Evolutionary conservation across 352 stramenopile species (phyloP).

Genomic region (Lagenidium giganteum): DNA sequence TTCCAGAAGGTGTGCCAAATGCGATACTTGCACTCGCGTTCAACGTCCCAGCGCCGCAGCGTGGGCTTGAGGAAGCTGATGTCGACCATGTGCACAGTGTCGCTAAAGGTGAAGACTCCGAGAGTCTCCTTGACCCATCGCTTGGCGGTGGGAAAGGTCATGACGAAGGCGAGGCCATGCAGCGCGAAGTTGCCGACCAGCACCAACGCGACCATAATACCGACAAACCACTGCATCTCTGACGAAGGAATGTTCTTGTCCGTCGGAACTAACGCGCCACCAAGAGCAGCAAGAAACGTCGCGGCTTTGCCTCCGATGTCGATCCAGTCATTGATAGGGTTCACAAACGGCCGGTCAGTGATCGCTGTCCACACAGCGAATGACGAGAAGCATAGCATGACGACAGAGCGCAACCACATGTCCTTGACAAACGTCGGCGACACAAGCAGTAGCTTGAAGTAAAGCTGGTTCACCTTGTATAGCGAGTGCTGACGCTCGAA

Average conservation of each 20-base stretch:
- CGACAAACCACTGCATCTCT: too few relatives aligned
- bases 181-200: too few relatives aligned
- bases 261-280: too few relatives aligned
- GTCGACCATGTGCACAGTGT: too few relatives aligned
- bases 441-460: slow-evolving; percentile 35
- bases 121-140: slow-evolving; percentile 32
- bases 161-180: too few relatives aligned
- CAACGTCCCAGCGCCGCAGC: slow-evolving; percentile 32
- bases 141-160: too few relatives aligned
- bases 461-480: slow-evolving; percentile 47
- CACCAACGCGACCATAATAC: too few relatives aligned
- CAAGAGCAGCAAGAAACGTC: too few relatives aligned
- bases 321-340: slow-evolving; percentile 44
- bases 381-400: too few relatives aligned
- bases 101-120: slow-evolving; percentile 38
- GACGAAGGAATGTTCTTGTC: too few relatives aligned
- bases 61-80: too few relatives aligned
- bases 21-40: slow-evolving; percentile 39
- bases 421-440: slow-evolving; percentile 19
- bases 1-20: slow-evolving; percentile 55
- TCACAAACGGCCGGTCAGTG: slow-evolving; percentile 43
- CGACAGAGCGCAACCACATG: slow-evolving; percentile 9
- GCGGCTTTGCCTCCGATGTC: slow-evolving; percentile 37
- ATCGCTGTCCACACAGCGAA: too few relatives aligned
- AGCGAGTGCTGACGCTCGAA: slow-evolving; percentile 42